phyloP scores from a whole-genome alignment of 306 rosid species.

The Albizia julibrissin region DNA sequence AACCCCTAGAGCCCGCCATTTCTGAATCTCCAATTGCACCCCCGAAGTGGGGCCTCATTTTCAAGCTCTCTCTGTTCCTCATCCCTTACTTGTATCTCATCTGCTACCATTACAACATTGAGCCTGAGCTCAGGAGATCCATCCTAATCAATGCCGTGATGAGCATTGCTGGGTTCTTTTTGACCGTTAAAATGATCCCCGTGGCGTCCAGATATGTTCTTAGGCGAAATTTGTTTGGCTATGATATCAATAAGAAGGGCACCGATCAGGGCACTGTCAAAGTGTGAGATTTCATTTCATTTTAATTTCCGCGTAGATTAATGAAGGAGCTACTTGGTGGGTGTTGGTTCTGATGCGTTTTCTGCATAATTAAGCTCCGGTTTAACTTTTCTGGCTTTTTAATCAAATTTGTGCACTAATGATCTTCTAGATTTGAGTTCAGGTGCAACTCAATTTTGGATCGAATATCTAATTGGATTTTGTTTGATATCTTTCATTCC shows the following conservation, averaged over 20 bases:
- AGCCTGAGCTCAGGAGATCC: slow-evolving; percentile 57
- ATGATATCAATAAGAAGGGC: slow-evolving; percentile 91
- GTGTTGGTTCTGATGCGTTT: slow-evolving; percentile 32
- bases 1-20: slow-evolving; percentile 29
- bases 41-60: slow-evolving; percentile 64
- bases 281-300: slow-evolving; percentile 62
- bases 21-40: slow-evolving; percentile 65
- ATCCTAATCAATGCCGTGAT: slow-evolving; percentile 75
- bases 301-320: background rate
- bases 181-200: slow-evolving; percentile 74
- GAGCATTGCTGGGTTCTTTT: slow-evolving; percentile 63
- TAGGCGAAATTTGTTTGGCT: slow-evolving; percentile 75
- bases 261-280: slow-evolving; percentile 71
- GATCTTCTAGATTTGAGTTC: slow-evolving; percentile 23
- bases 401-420: background rate
- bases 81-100: slow-evolving; percentile 71
- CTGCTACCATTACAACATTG: slow-evolving; percentile 62
- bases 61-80: slow-evolving; percentile 60
- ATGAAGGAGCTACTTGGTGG: background rate
- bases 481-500: background rate
- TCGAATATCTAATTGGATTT: background rate
- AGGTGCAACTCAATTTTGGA: background rate
- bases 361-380: background rate
- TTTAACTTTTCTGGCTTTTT: background rate
- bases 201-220: slow-evolving; percentile 82